Percentiles rank a stretch among this genome's conserved stretches.
Conservation (phyloP, 164 flowering plant species). For the Pachysandra terminalis region DNA sequence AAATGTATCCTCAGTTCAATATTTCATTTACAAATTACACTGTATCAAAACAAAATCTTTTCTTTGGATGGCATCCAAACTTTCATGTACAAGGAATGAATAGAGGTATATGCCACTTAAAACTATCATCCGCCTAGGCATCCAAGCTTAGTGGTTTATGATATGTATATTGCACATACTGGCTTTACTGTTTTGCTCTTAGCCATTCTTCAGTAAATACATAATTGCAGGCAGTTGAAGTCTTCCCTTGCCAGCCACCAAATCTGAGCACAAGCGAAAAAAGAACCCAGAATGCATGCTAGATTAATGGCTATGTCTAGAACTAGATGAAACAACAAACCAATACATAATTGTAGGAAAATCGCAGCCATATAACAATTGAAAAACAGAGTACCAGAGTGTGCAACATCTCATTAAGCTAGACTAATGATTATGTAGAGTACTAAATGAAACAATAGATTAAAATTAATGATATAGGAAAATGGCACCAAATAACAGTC, state of each 20-base stretch:
- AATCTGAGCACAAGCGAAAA: constrained; percentile 44
- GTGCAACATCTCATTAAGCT: no score
- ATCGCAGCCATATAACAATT: no score
- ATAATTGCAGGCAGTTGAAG: constrained; percentile 27
- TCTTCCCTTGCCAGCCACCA: constrained; percentile 38
- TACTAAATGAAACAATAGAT: no score
- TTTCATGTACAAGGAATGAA: constrained; percentile 12
- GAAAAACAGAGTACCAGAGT: no score
- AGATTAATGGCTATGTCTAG: no score
- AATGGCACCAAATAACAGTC: no score
- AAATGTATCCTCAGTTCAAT: neutral
- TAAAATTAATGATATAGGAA: no score
- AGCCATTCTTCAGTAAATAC: constrained; percentile 37
- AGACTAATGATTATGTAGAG: no score
- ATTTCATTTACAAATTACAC: constrained; percentile 10
- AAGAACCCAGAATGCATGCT: constrained; percentile 20
- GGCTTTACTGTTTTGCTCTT: constrained; percentile 20
- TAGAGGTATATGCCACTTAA: constrained; percentile 13
- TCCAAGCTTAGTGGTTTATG: constrained; percentile 8
- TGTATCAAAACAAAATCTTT: neutral
- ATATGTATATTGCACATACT: constrained; percentile 8
- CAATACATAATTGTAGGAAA: no score
- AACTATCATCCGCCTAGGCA: constrained; percentile 17
- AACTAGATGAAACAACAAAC: no score
- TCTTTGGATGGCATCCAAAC: neutral